A percentile compares a stretch with the other conserved stretches of the same genome.
phyloP scores from a whole-genome alignment of 225 moss, liverwort and hornwort species.

The Antitrichia curtipendula region DNA sequence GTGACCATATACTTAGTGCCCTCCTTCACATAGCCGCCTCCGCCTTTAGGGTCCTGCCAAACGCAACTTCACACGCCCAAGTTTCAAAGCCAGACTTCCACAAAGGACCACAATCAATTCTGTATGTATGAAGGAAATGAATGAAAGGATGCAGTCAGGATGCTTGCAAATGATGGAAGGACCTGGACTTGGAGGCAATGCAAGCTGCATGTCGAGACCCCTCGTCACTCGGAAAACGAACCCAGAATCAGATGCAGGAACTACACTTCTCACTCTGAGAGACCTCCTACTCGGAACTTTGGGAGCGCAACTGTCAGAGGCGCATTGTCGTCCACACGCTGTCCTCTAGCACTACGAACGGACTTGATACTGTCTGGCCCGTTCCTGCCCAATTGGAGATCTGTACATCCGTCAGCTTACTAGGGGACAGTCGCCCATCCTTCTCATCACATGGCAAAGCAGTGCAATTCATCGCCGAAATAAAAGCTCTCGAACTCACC shows the following conservation, averaged over 20 bases:
- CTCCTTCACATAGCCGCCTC: conserved; percentile 34
- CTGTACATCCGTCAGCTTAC: conserved; percentile 11
- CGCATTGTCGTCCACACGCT: conserved; percentile 11
- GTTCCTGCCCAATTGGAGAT: conserved; percentile 18
- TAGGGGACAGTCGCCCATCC: not conserved
- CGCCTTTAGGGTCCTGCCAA: conserved; percentile 9
- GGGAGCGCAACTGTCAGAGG: conserved; percentile 1
- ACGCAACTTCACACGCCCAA: conserved; percentile 17
- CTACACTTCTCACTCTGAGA: conserved; percentile 5
- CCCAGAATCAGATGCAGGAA: conserved; percentile 1
- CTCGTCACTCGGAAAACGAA: not conserved
- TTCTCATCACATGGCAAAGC: not conserved
- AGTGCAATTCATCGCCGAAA: not conserved
- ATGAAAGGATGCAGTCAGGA: not conserved
- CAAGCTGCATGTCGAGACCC: conserved; percentile 9
- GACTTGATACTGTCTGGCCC: not conserved
- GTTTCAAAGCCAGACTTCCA: not conserved
- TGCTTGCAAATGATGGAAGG: conserved; percentile 1
- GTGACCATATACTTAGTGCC: conserved; percentile 38
- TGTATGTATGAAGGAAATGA: not conserved
- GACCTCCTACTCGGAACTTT: conserved; percentile 2
- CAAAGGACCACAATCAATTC: not conserved
- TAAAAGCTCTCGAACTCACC: not conserved
- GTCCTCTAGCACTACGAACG: not conserved
- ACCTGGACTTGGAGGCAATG: conserved; percentile 7